Base-by-base conservation (phyloP, 192 early-diverging fungal species). In the Helicostylum pulchrum region DNA sequence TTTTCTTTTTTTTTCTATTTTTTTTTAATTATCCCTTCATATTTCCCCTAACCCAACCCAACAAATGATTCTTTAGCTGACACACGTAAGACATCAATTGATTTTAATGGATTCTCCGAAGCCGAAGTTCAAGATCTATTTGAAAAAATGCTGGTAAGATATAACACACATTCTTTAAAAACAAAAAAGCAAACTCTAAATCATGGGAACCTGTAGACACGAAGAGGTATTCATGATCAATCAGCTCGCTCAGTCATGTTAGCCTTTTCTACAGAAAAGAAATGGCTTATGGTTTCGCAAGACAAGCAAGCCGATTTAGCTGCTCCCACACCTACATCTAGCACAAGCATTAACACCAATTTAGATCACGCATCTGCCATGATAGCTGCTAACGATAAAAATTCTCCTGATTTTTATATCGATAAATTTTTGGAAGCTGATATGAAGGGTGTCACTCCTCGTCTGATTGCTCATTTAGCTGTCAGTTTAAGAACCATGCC, bases 281-380 rank as follows among this genome's bases (percentile, higher is more conserved):
- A 85, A 54, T 82, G 83, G 80, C 55, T 81, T n/a, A 73, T 85
- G 64, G 78, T 85, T 20, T 81, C 73, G 19, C 77, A 80, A 59
- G 79, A 85, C 42, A 72, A 78, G 46, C 65, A 77, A 32, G 68
- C 67, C 14, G 78, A 80, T 45, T 71, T 72, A 30, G 70, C 56
- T 30, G 57, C 68, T 51, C 62, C 56, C 14, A 39, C n/a, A 30
- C 20, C 61, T 44, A 48, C 51, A 43, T 46, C 43, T 12, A 60
- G 50, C 11, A 70, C 72, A 20, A 56, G 46, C 31, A 44, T 11
- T 12, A 59, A 51, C 31, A 52, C 15, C 20, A 39, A 19, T 17
- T 17, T 12, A 9, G 31, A 14, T 15, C 30, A 2, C 12, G 36
- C 8, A 7, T 34, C 10, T 34, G 44, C 21, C 4, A 12, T 17